Evolutionary conservation across 805 yeast genomes (phyloP), one percentile per base, ranked within the genome.

Genomic region (Starmerella lactis-condensi): DNA sequence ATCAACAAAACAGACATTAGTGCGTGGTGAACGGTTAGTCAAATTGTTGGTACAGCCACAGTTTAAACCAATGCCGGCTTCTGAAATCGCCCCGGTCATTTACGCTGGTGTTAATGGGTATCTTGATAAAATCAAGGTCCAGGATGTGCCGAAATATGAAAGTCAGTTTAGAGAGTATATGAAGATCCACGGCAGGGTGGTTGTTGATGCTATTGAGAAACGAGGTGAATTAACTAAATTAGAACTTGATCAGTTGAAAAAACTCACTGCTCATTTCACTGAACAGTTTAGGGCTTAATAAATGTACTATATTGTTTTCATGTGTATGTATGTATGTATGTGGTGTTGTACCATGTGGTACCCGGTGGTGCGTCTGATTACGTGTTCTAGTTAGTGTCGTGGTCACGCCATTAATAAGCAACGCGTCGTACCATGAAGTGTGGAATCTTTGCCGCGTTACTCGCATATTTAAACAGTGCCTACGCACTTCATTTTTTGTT

Each of bases 21-120:
- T 69, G 55, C 83, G 99, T 77, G 99, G 99, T 82, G 98, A 89
- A 76, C 85, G 99, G 72, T 77, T 89, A 59, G 89, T 98, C 53
- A 96, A 83, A 70, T 69, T 89, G 63, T 75, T 89, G 64, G 83
- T 85, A 69, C 99, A 89, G 72, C 77, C 73, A 64, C 99, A 89
- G 72, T 81, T 73, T 72, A 54, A 75, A 53, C 99, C 99, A 61
- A 67, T 85, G 58, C 75, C 93, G 59, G 92, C 96, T 56, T 95
- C 89, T 67, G 94, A 85, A 67, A 94, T 82, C 70, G 98, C 91
- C 45, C 98, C 98, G 59, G 67, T 82, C 59, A 82, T 89, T 60
- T 89, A 62, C 72, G 98, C 96, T 46, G 99, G 99, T 85, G 98
- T 91, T 57, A 83, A 85, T 75, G 99, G 99, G 73, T 82, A 57